phyloP scores from a whole-genome alignment of 495 filamentous ascomycete genomes.

The Neurospora sp. region DNA sequence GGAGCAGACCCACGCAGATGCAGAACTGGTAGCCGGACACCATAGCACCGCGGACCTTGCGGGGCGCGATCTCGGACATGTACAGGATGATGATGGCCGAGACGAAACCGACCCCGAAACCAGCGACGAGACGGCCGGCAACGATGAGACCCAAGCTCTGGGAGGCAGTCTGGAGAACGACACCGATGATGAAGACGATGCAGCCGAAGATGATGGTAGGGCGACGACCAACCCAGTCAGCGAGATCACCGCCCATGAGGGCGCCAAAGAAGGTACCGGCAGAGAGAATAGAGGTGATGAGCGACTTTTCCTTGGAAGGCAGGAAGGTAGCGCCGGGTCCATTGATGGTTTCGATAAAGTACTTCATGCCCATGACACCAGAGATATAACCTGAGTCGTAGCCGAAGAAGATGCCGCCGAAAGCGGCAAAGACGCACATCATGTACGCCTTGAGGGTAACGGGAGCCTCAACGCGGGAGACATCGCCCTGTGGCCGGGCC shows the following conservation, averaged over 20 bases:
- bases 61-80: constrained; percentile 59
- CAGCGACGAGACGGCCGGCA: constrained; percentile 46
- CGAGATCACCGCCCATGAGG: constrained; percentile 56
- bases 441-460: constrained; percentile 55
- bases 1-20: constrained; percentile 60
- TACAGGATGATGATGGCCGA: constrained; percentile 65
- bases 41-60: constrained; percentile 60
- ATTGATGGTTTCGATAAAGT: constrained; percentile 39
- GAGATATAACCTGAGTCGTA: constrained; percentile 57
- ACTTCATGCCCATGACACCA: constrained; percentile 47
- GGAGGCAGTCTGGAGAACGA: constrained; percentile 45
- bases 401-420: constrained; percentile 59
- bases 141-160: constrained; percentile 28
- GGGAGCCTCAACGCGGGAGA: constrained; percentile 47
- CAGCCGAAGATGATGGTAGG: constrained; percentile 58
- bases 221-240: constrained; percentile 59
- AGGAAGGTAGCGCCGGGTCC: constrained; percentile 25
- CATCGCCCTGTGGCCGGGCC: constrained; percentile 18
- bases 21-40: constrained; percentile 72
- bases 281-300: constrained; percentile 62
- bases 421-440: constrained; percentile 58
- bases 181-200: constrained; percentile 52
- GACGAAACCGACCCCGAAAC: constrained; percentile 57
- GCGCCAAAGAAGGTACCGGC: constrained; percentile 58
- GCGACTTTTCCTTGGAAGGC: constrained; percentile 39